phyloP scores from a whole-genome alignment of 805 yeast genomes.

The Hanseniaspora occidentalis region DNA sequence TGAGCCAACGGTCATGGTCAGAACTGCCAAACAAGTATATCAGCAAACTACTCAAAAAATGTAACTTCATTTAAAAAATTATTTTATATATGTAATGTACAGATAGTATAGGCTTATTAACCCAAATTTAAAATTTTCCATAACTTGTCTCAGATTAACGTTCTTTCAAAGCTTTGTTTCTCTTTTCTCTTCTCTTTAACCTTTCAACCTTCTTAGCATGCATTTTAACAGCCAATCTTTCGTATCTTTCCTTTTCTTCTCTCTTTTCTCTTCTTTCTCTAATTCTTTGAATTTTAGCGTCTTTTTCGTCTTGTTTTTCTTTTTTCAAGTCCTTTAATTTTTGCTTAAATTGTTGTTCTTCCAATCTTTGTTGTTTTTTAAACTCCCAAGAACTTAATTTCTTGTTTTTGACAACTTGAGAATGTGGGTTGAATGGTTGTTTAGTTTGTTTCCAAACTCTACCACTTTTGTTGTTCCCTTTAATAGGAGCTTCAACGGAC shows the following conservation, averaged over 20 bases:
- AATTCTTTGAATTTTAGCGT: conserved; percentile 38
- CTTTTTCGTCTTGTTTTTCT: conserved; percentile 55
- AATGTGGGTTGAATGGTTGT: conserved; percentile 51
- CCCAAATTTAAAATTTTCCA: too few relatives aligned
- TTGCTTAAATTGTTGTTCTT: conserved; percentile 54
- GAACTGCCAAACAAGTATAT: too few relatives aligned
- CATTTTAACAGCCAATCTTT: conserved; percentile 72
- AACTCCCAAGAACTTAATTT: conserved; percentile 44
- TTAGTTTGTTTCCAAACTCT: conserved; percentile 63
- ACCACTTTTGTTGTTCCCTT: conserved; percentile 45
- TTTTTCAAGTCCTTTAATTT: conserved; percentile 62
- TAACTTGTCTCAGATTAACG: too few relatives aligned
- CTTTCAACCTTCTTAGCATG: conserved; percentile 87
- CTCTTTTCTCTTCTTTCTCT: conserved; percentile 69
- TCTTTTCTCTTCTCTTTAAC: conserved; percentile 80
- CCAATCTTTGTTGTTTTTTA: conserved; percentile 52
- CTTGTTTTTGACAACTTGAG: conserved; percentile 40
- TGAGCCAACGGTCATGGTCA: too few relatives aligned
- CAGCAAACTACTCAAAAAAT: too few relatives aligned
- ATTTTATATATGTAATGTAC: too few relatives aligned
- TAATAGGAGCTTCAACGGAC: not conserved
- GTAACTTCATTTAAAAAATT: too few relatives aligned
- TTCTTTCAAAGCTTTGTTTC: conserved; percentile 85
- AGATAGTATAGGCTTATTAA: too few relatives aligned
- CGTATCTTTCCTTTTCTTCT: conserved; percentile 84